Conservation (phyloP, 495 filamentous ascomycete genomes). For the Lentithecium fluviatile region DNA sequence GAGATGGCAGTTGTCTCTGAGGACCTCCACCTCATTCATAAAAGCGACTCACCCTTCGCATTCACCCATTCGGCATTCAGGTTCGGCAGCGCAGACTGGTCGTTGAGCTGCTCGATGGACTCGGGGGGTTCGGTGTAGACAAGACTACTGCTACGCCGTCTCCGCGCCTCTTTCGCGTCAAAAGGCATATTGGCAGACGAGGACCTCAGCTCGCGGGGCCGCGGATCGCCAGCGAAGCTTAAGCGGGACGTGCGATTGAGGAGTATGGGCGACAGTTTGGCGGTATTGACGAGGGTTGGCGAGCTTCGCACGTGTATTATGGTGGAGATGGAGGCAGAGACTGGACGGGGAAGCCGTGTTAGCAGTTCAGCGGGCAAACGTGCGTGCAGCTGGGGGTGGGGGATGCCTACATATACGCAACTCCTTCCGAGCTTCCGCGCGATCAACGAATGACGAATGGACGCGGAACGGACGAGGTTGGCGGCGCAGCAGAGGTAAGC, state of each 20-base stretch:
- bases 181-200: constrained; percentile 56
- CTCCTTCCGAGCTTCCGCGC: constrained; percentile 20
- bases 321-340: constrained; percentile 3
- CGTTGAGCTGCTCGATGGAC: constrained; percentile 91
- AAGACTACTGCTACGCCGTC: constrained; percentile 90
- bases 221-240: constrained; percentile 74
- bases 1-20: no score
- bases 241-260: constrained; percentile 65
- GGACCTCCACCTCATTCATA: background rate
- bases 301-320: background rate
- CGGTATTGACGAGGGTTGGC: constrained; percentile 56
- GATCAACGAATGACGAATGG: constrained; percentile 24
- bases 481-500: background rate
- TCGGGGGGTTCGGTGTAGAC: constrained; percentile 94
- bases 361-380: background rate
- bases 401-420: constrained; percentile 30
- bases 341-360: background rate
- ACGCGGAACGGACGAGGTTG: constrained; percentile 5
- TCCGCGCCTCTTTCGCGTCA: constrained; percentile 62
- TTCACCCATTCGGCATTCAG: constrained; percentile 98
- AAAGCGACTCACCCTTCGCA: constrained; percentile 74
- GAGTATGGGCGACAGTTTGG: constrained; percentile 81
- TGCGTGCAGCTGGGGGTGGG: constrained; percentile 1
- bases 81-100: constrained; percentile 92
- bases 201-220: constrained; percentile 57